Base-by-base conservation (phyloP, 2,329 filamentous ascomycete species). In the Paramyrothecium roridum region DNA sequence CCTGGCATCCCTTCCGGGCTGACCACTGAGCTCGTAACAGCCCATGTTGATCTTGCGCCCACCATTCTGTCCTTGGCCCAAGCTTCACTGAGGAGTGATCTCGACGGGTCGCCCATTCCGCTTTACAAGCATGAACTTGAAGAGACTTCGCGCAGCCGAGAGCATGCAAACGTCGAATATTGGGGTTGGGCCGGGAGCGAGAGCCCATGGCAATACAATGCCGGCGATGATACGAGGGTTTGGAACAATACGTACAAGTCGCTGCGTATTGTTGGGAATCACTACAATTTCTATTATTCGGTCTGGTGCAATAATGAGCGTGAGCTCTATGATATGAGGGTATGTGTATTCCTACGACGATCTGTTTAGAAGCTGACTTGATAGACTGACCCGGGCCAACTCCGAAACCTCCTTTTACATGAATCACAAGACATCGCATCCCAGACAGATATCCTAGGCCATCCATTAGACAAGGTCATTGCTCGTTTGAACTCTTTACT, bases 231-330 rank as follows among this genome's bases (percentile, higher is more conserved):
- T 57, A 8, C 62, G 62, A 6, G 65, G 63, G 0, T 67, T 66
- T 48, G 63, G 65, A 77, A 77, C 56, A 86, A 86, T 60, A 86
- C 83, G 0, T 87, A 87, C 73, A 87, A 87, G 67, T 78, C 76
- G 0, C 61, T 86, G 20, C 76, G 84, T n/a, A 67, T 87, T 7
- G 73, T 84, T 3, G 71, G 77, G 1, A 65, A 77, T 2, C 68
- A 71, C 4, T 89, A 88, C 63, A 83, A 80, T 61, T 65, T 89
- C 6, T 83, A 85, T 57, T 90, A 90, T 62, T 80, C 84, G 0
- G 84, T 88, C 0, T 90, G 86, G 86, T 90, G 87, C 63, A 87
- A 72, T 17, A 84, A 84, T 52, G 86, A 88, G 63, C 81, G 84
- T 55, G 85, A 90, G 65, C 76, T 88, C 2, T 90, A 89, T 64